Conservation (phyloP, 106 monocot species). For the Dactylorhiza incarnata region DNA sequence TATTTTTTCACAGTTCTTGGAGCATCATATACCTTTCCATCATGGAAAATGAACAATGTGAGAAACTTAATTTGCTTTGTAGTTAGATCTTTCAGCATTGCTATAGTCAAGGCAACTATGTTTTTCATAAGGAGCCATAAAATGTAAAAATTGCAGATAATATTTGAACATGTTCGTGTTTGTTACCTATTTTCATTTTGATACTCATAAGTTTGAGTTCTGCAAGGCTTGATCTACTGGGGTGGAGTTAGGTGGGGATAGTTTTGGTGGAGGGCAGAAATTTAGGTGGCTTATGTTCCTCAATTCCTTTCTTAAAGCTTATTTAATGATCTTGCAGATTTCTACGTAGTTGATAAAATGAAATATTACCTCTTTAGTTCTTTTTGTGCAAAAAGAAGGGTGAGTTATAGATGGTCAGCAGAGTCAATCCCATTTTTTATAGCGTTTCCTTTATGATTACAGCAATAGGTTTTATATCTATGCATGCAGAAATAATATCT, state of each 20-base stretch:
- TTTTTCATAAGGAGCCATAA: background rate
- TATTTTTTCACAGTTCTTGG: slow-evolving; percentile 97
- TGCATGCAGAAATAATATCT: background rate
- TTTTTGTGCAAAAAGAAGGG: background rate
- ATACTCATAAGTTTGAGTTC: background rate
- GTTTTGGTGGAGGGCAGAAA: background rate
- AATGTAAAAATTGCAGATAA: background rate
- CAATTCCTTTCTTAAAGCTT: background rate
- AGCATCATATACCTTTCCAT: slow-evolving; percentile 96
- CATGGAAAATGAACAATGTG: slow-evolving; percentile 98
- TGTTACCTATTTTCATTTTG: slow-evolving; percentile 3
- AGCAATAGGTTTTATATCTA: background rate
- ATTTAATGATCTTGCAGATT: background rate
- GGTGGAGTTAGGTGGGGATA: background rate
- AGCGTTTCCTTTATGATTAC: background rate
- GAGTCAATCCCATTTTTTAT: background rate
- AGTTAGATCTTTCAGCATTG: background rate
- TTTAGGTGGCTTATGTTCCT: background rate
- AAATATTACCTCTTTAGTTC: background rate
- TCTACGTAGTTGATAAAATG: background rate
- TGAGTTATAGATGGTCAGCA: background rate
- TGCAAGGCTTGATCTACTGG: background rate
- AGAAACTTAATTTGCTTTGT: slow-evolving; percentile 13
- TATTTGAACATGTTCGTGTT: background rate
- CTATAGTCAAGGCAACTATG: background rate